Percentiles rank a stretch among this genome's conserved stretches.
These are phyloP conservation scores for Coemansia sp. DNA, from an alignment of 192 early-diverging fungal genomes.

Conservation along the genomic window DNA sequence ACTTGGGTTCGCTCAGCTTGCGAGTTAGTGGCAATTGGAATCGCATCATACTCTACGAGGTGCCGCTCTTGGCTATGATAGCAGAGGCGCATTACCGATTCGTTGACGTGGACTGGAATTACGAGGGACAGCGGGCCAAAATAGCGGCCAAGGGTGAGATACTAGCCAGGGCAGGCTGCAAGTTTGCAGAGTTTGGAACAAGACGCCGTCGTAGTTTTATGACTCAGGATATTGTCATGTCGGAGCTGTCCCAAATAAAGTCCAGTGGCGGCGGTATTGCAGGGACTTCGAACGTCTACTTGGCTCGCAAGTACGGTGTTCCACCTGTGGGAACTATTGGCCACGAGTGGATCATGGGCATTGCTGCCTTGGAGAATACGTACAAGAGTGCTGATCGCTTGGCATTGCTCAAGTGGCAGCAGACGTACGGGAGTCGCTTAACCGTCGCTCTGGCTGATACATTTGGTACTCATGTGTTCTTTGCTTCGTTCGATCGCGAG, in stretches of 20 bases:
- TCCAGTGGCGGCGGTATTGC: conserved; percentile 27
- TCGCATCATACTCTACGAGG: conserved; percentile 75
- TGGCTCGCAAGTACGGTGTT: conserved; percentile 57
- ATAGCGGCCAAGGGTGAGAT: conserved; percentile 53
- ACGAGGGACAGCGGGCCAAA: conserved; percentile 58
- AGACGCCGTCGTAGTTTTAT: conserved; percentile 64
- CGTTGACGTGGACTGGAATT: conserved; percentile 69
- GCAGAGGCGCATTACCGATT: conserved; percentile 68
- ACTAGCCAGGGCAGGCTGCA: conserved; percentile 58
- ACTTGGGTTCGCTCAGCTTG: conserved; percentile 39
- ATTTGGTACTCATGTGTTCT: conserved; percentile 63
- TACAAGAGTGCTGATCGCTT: conserved; percentile 58
- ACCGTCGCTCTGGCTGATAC: conserved; percentile 75
- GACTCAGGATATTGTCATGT: conserved; percentile 65
- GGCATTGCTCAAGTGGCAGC: conserved; percentile 61
- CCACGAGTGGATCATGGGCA: conserved; percentile 78
- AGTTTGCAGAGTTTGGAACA: conserved; percentile 80
- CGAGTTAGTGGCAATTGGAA: conserved; percentile 62
- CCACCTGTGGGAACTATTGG: conserved; percentile 56
- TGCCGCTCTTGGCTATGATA: conserved; percentile 65
- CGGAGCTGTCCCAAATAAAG: conserved; percentile 1
- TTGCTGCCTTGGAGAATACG: conserved; percentile 64
- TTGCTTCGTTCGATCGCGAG: conserved; percentile 57
- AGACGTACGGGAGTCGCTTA: conserved; percentile 56
- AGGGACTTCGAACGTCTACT: conserved; percentile 71